A percentile compares a stretch with the other conserved stretches of the same genome.
Conservation (phyloP, 2,329 filamentous ascomycete genomes). For the Cladobotryum mycophilum region DNA sequence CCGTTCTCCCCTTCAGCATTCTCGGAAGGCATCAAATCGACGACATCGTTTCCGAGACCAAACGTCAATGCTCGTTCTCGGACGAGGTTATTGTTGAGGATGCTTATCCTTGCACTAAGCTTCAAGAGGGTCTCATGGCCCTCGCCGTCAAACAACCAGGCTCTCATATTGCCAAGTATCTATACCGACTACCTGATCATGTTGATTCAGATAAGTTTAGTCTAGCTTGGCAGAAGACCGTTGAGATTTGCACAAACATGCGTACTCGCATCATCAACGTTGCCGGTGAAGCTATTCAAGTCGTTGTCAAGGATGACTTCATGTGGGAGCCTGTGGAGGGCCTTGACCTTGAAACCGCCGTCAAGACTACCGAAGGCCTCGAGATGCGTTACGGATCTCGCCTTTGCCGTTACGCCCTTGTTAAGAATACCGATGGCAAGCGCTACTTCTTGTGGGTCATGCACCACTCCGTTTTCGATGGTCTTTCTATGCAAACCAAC, state of each 20-base stretch:
- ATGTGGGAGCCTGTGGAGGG: no score
- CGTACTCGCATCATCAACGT: constrained; percentile 6
- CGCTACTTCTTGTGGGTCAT: not conserved
- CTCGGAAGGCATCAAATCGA: not conserved
- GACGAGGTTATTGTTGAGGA: constrained; percentile 11
- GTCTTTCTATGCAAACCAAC: constrained; percentile 9
- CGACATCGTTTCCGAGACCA: not conserved
- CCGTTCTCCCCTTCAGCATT: not conserved
- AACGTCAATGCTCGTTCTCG: not conserved
- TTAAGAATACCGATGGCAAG: not conserved
- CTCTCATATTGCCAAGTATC: constrained; percentile 26
- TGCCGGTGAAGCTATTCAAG: not conserved
- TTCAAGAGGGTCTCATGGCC: constrained; percentile 20
- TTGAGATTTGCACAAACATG: constrained; percentile 9
- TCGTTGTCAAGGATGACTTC: constrained; percentile 2
- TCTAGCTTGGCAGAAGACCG: constrained; percentile 19
- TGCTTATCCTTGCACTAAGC: constrained; percentile 17
- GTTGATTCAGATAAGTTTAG: constrained; percentile 19
- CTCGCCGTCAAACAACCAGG: constrained; percentile 25
- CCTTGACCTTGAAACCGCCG: no score
- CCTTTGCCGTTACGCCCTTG: constrained; percentile 7
- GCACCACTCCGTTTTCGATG: constrained; percentile 15
- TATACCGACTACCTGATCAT: constrained; percentile 6
- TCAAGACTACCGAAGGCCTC: no score
- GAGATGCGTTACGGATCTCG: constrained; percentile 8